Conservation (phyloP, 768 basidiomycete genomes). For the Boletus vinaceobasis region DNA sequence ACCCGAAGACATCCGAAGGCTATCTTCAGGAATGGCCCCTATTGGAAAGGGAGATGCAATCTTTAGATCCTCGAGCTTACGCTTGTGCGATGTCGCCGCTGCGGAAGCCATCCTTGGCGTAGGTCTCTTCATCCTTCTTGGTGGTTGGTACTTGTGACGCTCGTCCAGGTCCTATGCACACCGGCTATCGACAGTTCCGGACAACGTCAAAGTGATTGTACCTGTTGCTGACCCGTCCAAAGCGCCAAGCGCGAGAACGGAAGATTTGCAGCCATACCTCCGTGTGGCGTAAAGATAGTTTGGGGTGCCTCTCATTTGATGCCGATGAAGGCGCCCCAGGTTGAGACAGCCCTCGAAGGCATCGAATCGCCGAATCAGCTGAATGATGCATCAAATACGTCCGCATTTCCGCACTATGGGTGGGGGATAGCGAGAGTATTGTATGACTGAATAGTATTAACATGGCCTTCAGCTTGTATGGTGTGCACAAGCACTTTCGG, state of each 20-base stretch:
- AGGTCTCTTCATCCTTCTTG: neutral
- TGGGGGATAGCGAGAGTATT: no score
- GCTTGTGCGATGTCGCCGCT: slow-evolving; percentile 7
- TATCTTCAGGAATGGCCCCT: neutral
- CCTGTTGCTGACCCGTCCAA: slow-evolving; percentile 17
- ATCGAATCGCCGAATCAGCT: neutral
- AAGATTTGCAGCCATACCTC: slow-evolving; percentile 4
- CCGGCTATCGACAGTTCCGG: neutral
- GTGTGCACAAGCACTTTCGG: no score
- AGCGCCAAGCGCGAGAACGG: neutral
- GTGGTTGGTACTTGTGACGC: neutral
- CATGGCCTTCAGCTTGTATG: no score
- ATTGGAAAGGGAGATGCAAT: slow-evolving; percentile 5
- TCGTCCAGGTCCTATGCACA: slow-evolving; percentile 20
- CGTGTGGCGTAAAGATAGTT: slow-evolving; percentile 1
- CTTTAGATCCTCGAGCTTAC: neutral
- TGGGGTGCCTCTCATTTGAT: slow-evolving; percentile 16
- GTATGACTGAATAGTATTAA: no score
- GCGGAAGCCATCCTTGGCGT: slow-evolving; percentile 11
- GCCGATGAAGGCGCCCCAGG: slow-evolving; percentile 9
- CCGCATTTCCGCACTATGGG: no score
- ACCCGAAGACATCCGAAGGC: neutral
- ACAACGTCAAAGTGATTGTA: slow-evolving; percentile 9
- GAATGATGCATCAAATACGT: no score
- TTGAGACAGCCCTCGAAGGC: slow-evolving; percentile 6